Percentiles rank a stretch among this genome's conserved stretches.
Conservation (phyloP, 495 filamentous ascomycete species). For the Penicillium lagena region DNA sequence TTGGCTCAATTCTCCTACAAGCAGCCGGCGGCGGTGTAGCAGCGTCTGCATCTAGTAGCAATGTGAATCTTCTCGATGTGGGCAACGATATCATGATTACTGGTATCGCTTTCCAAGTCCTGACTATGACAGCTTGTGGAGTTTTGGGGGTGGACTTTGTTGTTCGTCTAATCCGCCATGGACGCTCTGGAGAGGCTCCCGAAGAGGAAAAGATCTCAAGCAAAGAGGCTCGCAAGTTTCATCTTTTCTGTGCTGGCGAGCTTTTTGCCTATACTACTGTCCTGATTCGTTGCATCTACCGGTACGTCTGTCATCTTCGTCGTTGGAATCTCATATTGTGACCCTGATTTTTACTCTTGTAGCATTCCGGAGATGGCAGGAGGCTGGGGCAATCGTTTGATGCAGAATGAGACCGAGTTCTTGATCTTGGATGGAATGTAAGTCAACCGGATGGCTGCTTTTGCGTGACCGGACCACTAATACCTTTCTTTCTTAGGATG, state of each 20-base stretch:
- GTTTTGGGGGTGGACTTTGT: constrained; percentile 35
- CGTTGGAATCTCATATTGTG: background rate
- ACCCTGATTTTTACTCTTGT: background rate
- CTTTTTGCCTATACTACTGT: background rate
- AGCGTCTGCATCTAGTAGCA: constrained; percentile 23
- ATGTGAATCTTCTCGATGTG: constrained; percentile 7
- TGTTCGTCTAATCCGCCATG: too few species aligned
- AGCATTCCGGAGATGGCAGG: constrained; percentile 39
- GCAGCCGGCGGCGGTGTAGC: constrained; percentile 57
- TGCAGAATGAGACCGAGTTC: constrained; percentile 56
- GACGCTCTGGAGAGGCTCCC: background rate
- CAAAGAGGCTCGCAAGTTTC: background rate
- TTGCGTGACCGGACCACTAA: too few species aligned
- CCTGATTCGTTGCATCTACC: background rate
- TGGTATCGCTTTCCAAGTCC: constrained; percentile 52
- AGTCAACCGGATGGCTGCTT: too few species aligned
- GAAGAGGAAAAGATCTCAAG: background rate
- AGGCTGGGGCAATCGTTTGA: constrained; percentile 57
- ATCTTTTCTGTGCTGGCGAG: background rate
- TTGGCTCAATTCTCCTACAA: constrained; percentile 58
- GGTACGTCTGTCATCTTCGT: background rate
- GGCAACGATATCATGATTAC: constrained; percentile 65
- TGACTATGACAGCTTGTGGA: constrained; percentile 41
- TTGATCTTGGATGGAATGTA: constrained; percentile 50
- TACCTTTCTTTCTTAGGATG: too few species aligned